A percentile compares a stretch with the other conserved stretches of the same genome.
These are phyloP conservation scores for Trichoderma atroviride DNA, from an alignment of 2,329 filamentous ascomycete species.

Conservation along the genomic window DNA sequence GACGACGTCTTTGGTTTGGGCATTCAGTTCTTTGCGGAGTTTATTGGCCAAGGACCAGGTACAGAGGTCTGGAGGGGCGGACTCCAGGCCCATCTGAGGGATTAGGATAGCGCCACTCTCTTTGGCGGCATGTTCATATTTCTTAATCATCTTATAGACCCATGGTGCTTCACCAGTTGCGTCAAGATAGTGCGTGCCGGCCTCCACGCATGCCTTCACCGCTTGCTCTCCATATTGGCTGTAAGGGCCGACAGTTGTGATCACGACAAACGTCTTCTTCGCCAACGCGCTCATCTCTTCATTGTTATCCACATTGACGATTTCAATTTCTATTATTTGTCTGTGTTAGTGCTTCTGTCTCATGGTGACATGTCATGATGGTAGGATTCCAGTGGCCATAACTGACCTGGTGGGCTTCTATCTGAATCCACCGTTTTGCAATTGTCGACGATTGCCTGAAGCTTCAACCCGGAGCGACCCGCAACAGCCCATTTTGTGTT, in stretches of 20 bases:
- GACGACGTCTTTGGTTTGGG: constrained; percentile 56
- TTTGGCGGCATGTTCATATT: constrained; percentile 58
- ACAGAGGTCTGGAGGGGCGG: constrained; percentile 61
- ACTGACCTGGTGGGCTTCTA: constrained; percentile 68
- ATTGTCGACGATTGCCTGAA: constrained; percentile 68
- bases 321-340: constrained; percentile 52
- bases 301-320: constrained; percentile 51
- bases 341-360: background rate
- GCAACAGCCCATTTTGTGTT: constrained; percentile 86
- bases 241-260: constrained; percentile 64
- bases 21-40: constrained; percentile 53
- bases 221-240: constrained; percentile 58
- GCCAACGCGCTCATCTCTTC: constrained; percentile 52
- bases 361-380: background rate
- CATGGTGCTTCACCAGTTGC: constrained; percentile 64
- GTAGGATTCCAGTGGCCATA: background rate
- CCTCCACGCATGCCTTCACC: constrained; percentile 63
- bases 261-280: constrained; percentile 58
- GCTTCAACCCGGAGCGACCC: constrained; percentile 76
- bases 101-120: constrained; percentile 60
- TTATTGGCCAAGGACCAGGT: constrained; percentile 56
- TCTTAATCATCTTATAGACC: constrained; percentile 61
- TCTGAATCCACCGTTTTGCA: constrained; percentile 69
- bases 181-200: constrained; percentile 67
- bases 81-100: constrained; percentile 65